Evolutionary conservation across 805 yeast species (phyloP).

Genomic region (Metschnikowia cubensis): DNA sequence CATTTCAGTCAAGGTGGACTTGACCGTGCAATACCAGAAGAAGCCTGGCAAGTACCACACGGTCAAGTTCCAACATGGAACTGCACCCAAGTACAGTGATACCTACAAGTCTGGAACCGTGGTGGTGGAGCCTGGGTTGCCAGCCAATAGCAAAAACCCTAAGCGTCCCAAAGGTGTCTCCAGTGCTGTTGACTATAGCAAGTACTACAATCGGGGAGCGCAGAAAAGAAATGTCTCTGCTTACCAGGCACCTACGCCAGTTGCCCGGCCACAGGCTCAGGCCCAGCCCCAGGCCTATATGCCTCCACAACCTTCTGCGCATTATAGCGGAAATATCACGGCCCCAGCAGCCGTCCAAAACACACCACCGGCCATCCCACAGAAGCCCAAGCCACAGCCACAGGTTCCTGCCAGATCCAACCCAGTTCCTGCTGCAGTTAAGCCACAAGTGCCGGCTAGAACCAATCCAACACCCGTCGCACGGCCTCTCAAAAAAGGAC

Average conservation of each 20-base stretch:
- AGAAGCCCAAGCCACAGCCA: slow-evolving; percentile 14
- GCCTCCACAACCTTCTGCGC: slow-evolving; percentile 17
- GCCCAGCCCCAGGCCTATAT: slow-evolving; percentile 9
- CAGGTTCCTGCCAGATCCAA: slow-evolving; percentile 11
- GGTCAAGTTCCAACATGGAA: slow-evolving; percentile 64
- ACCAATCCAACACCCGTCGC: slow-evolving; percentile 21
- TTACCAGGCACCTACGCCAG: slow-evolving; percentile 18
- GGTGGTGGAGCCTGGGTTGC: slow-evolving; percentile 73
- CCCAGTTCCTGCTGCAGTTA: not conserved
- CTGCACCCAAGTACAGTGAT: slow-evolving; percentile 61
- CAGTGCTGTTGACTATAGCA: slow-evolving; percentile 38
- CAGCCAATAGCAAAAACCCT: slow-evolving; percentile 66
- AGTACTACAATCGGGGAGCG: slow-evolving; percentile 36
- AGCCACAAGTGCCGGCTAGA: slow-evolving; percentile 10
- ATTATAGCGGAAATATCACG: slow-evolving; percentile 8
- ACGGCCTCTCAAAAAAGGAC: slow-evolving; percentile 27
- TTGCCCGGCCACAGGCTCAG: slow-evolving; percentile 12
- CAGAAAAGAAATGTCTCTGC: slow-evolving; percentile 9
- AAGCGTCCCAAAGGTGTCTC: slow-evolving; percentile 65
- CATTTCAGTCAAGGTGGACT: slow-evolving; percentile 61
- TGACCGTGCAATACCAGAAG: slow-evolving; percentile 77
- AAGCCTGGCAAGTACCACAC: slow-evolving; percentile 81
- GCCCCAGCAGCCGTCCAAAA: slow-evolving; percentile 10
- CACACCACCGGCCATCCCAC: slow-evolving; percentile 8
- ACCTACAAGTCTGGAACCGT: slow-evolving; percentile 85